Evolutionary conservation across 257 asterid species (phyloP).

Genomic region (Avicennia marina): DNA sequence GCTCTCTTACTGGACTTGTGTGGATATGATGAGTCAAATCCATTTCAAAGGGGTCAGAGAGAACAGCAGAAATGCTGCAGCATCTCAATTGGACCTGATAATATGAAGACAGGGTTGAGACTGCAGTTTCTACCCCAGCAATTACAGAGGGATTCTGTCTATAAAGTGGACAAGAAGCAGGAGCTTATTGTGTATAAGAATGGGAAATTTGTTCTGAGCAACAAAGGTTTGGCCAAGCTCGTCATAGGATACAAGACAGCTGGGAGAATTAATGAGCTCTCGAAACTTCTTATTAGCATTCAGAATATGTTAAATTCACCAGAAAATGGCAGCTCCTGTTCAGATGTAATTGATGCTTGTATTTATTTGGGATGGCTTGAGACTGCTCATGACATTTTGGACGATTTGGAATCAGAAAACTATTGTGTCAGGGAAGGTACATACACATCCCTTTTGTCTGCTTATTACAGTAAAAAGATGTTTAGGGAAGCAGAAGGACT

Average conservation of each 20-base stretch:
- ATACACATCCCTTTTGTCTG: constrained; percentile 48
- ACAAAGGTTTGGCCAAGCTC: constrained; percentile 64
- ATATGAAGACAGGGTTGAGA: constrained; percentile 54
- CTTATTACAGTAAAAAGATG: constrained; percentile 49
- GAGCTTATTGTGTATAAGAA: constrained; percentile 40
- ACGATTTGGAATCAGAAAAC: constrained; percentile 58
- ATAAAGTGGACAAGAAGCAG: constrained; percentile 33
- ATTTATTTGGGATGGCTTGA: constrained; percentile 75
- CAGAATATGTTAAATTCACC: constrained; percentile 29
- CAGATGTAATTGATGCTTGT: constrained; percentile 57
- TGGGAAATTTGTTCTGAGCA: constrained; percentile 54
- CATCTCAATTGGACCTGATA: constrained; percentile 63
- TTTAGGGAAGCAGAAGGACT: constrained; percentile 63
- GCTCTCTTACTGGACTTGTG: constrained; percentile 49
- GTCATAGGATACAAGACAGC: constrained; percentile 42
- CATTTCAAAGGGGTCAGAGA: constrained; percentile 12
- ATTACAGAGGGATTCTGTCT: constrained; percentile 46
- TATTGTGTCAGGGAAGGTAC: constrained; percentile 26
- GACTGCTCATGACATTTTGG: constrained; percentile 90
- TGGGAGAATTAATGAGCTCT: constrained; percentile 55
- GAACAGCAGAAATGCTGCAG: constrained; percentile 29
- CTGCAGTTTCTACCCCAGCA: constrained; percentile 49
- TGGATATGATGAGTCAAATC: constrained; percentile 14
- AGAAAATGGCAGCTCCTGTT: constrained; percentile 31
- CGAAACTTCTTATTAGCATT: constrained; percentile 50